These are phyloP conservation scores for Geotrichum restrictum DNA, from an alignment of 1,139 yeast genomes.

Conservation along the genomic window DNA sequence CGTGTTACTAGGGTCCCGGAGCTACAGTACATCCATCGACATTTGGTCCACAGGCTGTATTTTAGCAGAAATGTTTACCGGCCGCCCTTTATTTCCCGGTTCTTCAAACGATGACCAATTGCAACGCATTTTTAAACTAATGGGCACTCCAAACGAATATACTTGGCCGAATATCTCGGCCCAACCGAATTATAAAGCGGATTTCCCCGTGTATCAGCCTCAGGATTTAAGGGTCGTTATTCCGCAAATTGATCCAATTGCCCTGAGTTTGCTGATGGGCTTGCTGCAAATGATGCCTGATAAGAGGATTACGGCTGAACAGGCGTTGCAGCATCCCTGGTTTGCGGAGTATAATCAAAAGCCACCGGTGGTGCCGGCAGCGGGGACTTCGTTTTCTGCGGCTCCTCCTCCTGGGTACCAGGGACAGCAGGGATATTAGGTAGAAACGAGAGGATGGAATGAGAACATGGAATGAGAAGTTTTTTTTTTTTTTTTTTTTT, in stretches of 20 bases:
- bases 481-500: background rate
- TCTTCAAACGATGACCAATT: constrained; percentile 93
- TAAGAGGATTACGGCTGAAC: constrained; percentile 82
- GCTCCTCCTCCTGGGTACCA: constrained; percentile 17
- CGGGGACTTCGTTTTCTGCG: constrained; percentile 5
- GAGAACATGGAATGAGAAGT: background rate
- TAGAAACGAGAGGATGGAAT: background rate
- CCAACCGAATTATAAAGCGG: constrained; percentile 78
- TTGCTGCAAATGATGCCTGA: constrained; percentile 91
- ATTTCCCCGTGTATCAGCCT: constrained; percentile 73
- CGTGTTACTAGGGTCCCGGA: constrained; percentile 88
- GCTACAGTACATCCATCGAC: constrained; percentile 93
- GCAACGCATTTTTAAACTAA: constrained; percentile 76
- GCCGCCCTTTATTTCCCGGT: constrained; percentile 96
- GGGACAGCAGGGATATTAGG: constrained; percentile 10
- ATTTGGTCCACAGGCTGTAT: constrained; percentile 99
- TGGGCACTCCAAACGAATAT: constrained; percentile 95
- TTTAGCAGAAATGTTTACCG: constrained; percentile 96
- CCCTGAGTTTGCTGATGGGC: constrained; percentile 71
- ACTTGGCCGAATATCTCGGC: constrained; percentile 94
- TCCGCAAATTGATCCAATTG: constrained; percentile 73
- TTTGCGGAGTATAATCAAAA: constrained; percentile 61
- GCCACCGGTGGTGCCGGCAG: background rate
- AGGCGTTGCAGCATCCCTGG: constrained; percentile 94
- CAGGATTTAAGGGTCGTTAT: constrained; percentile 77